phyloP scores from a whole-genome alignment of 2,329 filamentous ascomycete species.

The Apiospora saccharicola region DNA sequence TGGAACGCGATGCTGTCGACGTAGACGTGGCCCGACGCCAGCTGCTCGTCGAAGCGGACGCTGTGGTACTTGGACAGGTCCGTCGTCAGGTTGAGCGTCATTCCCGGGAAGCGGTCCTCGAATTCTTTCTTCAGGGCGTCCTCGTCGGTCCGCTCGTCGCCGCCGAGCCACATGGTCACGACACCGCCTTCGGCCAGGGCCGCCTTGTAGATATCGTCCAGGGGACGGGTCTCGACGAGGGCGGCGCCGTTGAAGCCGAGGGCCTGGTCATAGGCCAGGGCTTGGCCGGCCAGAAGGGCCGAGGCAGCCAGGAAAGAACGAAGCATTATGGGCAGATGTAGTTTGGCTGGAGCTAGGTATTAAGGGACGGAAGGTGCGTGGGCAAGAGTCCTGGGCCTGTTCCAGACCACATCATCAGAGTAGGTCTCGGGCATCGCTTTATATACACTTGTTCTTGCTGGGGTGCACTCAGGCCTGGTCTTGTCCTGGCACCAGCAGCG shows the following conservation, averaged over 20 bases:
- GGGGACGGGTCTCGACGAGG: conserved; percentile 51
- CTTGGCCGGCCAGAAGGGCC: conserved; percentile 1
- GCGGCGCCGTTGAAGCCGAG: conserved; percentile 35
- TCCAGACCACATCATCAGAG: neutral
- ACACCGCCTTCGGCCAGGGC: conserved; percentile 55
- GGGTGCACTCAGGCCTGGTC: too few species aligned
- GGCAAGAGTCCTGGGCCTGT: neutral
- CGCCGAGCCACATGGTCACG: conserved; percentile 57
- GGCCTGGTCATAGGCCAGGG: conserved; percentile 35
- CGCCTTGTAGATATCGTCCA: conserved; percentile 59
- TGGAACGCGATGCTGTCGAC: conserved; percentile 58
- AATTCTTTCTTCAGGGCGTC: conserved; percentile 51
- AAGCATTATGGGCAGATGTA: neutral
- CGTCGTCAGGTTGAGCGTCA: conserved; percentile 61
- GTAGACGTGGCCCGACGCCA: conserved; percentile 47
- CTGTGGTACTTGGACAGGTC: conserved; percentile 65
- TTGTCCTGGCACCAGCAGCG: too few species aligned
- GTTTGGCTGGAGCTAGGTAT: neutral
- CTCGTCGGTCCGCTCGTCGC: conserved; percentile 53
- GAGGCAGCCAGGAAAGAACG: neutral
- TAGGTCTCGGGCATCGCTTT: neutral
- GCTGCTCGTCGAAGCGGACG: conserved; percentile 52
- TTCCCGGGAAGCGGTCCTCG: conserved; percentile 55
- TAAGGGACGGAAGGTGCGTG: neutral
- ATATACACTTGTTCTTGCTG: neutral